Conservation (phyloP, 805 yeast genomes). For the Kregervanrija fluxuum region DNA sequence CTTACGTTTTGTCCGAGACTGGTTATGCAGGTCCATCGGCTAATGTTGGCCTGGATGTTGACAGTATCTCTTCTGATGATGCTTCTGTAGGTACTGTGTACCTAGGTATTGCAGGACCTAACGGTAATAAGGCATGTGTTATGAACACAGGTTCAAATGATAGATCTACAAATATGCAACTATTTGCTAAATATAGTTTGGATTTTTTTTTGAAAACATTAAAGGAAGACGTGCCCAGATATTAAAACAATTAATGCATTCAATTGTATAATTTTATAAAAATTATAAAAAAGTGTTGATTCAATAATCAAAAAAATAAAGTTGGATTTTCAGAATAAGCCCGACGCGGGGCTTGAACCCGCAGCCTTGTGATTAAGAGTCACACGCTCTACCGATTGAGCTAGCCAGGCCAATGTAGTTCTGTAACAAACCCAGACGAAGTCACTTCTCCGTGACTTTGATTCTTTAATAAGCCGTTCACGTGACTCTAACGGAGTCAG, state of each 20-base stretch:
- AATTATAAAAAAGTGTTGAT: background rate
- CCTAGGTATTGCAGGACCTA: constrained; percentile 64
- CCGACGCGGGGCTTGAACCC: constrained; percentile 14
- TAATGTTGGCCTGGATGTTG: constrained; percentile 30
- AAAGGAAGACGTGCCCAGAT: background rate
- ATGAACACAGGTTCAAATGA: constrained; percentile 39
- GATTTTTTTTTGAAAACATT: constrained; percentile 13
- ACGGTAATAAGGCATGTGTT: constrained; percentile 41
- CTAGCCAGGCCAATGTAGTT: constrained; percentile 7
- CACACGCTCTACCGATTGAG: constrained; percentile 13
- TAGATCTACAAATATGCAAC: constrained; percentile 65
- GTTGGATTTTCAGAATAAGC: too few relatives aligned
- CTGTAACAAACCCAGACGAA: too few relatives aligned
- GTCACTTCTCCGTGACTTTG: too few relatives aligned
- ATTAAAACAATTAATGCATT: too few relatives aligned
- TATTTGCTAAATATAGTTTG: constrained; percentile 64
- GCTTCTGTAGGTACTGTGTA: constrained; percentile 58
- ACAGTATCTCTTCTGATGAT: constrained; percentile 19
- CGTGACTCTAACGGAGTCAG: too few relatives aligned
- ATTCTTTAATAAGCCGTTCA: too few relatives aligned
- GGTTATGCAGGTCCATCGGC: constrained; percentile 80
- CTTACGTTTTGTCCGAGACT: constrained; percentile 76
- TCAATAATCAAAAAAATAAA: too few relatives aligned
- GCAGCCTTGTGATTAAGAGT: constrained; percentile 11
- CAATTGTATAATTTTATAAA: background rate